Evolutionary conservation across 192 early-diverging fungal species (phyloP), one percentile per base, ranked within the genome.

Genomic region (Helicostylum pulchrum): DNA sequence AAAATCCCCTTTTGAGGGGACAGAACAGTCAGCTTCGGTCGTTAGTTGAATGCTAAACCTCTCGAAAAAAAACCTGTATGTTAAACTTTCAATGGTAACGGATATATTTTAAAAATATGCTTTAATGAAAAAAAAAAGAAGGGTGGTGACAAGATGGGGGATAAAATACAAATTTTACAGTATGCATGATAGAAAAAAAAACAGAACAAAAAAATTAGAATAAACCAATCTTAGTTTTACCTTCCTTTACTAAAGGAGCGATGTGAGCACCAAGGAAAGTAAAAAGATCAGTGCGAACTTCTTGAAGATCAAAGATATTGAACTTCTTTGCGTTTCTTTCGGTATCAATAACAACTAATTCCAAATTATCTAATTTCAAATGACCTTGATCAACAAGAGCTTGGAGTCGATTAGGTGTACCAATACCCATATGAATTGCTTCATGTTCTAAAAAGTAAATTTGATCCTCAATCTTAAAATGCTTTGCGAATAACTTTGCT

Each of bases 401-500:
- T 14, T 74, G 64, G 7, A 92, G 58, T 17, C 90, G 77, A 62
- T 80, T 80, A 11, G 90, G 83, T 7, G 90, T 90, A 9, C 90
- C 90, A 1, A 92, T 87, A 20, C 74, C 86, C 45, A 92, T 68
- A 61, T 84, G 84, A 47, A 84, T 74, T 1, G 67, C 47, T 0
- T 80, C 68, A 8, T 76, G 74, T 23, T 78, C 57, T 50, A 89
- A 67, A 45, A 80, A 75, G 50, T 78, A 64, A 11, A 83, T 71
- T 64, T 92, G 90, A 45, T 92, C 89, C 31, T 81, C 61, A 1
- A 91, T 69, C 65, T 92, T 92, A 71, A 92, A 68, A 69, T 92
- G 91, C 49, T 87, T 83, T 1, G 89, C 86, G 72, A 92, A 92
- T 48, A 92, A 68, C 77, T 92, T 92, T 20, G 76, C 87, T 23